Evolutionary conservation across 768 basidiomycete species (phyloP).

Genomic region (Amanita exitialis): DNA sequence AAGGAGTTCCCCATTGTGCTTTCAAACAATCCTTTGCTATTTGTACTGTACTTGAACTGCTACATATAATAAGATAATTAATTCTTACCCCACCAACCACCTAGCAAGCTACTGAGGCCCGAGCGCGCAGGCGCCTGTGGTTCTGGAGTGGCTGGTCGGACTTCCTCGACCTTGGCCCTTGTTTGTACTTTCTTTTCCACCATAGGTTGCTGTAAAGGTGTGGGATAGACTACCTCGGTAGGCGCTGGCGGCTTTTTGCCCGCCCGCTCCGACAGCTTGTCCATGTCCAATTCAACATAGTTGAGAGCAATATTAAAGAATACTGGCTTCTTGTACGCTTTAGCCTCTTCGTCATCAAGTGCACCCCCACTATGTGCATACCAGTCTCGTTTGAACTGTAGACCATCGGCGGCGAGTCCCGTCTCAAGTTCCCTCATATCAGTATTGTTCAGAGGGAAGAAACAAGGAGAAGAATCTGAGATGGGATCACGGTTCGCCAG

Average conservation of each 20-base stretch:
- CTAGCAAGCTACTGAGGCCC: conserved; percentile 58
- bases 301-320: conserved; percentile 96
- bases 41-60: neutral
- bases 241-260: conserved; percentile 40
- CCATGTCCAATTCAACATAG: conserved; percentile 83
- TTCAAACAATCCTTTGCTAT: neutral
- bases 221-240: conserved; percentile 12
- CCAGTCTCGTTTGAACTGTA: conserved; percentile 64
- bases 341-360: conserved; percentile 25
- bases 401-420: conserved; percentile 33
- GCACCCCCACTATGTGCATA: conserved; percentile 68
- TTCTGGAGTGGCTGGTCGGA: conserved; percentile 39
- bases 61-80: conserved; percentile 10
- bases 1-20: neutral
- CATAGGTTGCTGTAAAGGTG: conserved; percentile 16
- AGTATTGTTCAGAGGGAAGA: conserved; percentile 41
- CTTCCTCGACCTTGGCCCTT: conserved; percentile 50
- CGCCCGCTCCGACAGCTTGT: conserved; percentile 56
- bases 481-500: conserved; percentile 38
- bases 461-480: conserved; percentile 29
- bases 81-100: conserved; percentile 74
- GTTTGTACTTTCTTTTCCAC: conserved; percentile 37
- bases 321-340: conserved; percentile 66
- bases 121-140: conserved; percentile 32
- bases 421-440: conserved; percentile 45